Conservation (phyloP, 1,139 yeast genomes). For the Pichia norvegensis region DNA sequence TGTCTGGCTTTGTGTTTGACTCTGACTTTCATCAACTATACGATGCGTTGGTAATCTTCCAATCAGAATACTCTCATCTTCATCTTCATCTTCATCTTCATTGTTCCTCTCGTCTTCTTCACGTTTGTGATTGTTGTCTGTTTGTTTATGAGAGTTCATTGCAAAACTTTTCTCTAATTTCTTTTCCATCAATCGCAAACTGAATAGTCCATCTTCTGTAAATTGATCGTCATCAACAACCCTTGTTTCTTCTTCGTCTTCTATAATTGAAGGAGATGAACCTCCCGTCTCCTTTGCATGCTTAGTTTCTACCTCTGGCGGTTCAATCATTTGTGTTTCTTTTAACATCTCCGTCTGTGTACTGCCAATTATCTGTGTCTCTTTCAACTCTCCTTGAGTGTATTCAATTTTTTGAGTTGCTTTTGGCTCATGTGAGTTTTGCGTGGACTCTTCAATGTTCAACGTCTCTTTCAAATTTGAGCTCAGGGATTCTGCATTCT, state of each 20-base stretch:
- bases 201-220: background rate
- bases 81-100: slow-evolving; percentile 2
- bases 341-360: background rate
- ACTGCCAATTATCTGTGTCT: background rate
- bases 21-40: slow-evolving; percentile 1
- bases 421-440: background rate
- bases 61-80: slow-evolving; percentile 7
- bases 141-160: too few relatives aligned
- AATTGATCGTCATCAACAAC: background rate
- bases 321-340: slow-evolving; percentile 6
- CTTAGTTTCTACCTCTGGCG: background rate
- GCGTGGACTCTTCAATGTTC: background rate
- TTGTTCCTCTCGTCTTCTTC: background rate
- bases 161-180: background rate
- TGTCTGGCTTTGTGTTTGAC: slow-evolving; percentile 4
- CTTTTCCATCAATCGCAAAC: background rate
- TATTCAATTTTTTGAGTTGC: background rate
- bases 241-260: background rate
- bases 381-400: background rate
- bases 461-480: background rate
- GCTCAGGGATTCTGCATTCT: background rate
- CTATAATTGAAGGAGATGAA: slow-evolving; percentile 11
- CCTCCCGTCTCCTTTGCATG: background rate
- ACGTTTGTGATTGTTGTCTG: background rate
- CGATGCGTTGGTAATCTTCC: slow-evolving; percentile 6